These are phyloP conservation scores for Marsdenia floribunda DNA, from an alignment of 257 asterid genomes.

Conservation along the genomic window DNA sequence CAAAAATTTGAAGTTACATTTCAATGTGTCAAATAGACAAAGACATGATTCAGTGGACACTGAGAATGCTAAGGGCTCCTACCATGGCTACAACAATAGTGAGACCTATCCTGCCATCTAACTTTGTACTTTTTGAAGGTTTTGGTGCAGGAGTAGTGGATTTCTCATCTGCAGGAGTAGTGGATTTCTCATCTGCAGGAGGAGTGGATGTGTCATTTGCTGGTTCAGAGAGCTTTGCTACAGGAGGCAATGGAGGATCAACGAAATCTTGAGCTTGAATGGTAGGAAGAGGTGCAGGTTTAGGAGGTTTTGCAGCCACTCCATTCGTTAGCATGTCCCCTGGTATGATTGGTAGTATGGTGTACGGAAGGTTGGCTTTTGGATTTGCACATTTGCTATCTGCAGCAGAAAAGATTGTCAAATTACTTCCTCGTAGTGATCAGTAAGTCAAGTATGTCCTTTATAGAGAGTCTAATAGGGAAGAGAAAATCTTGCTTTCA, in stretches of 20 bases:
- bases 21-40: neutral
- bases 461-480: neutral
- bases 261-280: constrained; percentile 13
- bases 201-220: neutral
- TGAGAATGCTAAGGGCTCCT: neutral
- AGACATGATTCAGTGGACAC: neutral
- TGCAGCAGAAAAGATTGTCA: constrained; percentile 4
- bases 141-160: neutral
- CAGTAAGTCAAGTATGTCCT: neutral
- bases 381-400: constrained; percentile 23
- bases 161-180: too few species aligned
- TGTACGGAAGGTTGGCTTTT: constrained; percentile 10
- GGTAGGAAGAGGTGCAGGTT: constrained; percentile 18
- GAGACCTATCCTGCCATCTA: neutral
- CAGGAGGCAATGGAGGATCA: constrained; percentile 21
- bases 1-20: constrained; percentile 1
- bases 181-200: neutral
- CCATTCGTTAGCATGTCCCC: constrained; percentile 16
- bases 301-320: constrained; percentile 17
- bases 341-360: constrained; percentile 20
- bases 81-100: constrained; percentile 8
- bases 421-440: neutral
- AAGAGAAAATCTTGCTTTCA: neutral
- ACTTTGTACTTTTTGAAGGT: neutral
- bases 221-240: constrained; percentile 3